phyloP scores from a whole-genome alignment of 2,329 filamentous ascomycete species.

The Cordyceps pruinosa region DNA sequence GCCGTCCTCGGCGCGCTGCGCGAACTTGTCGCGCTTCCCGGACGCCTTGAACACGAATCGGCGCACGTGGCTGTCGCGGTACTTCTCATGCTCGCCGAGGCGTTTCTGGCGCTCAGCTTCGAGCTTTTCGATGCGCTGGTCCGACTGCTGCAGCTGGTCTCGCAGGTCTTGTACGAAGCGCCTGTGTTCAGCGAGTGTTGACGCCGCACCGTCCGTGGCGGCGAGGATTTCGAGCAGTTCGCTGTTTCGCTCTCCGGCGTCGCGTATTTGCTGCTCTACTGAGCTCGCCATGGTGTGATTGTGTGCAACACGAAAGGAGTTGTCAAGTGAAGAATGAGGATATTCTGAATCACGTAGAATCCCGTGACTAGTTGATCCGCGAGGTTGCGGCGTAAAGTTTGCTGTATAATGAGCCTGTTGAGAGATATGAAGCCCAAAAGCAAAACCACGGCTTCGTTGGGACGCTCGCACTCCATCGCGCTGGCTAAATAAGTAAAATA shows the following conservation, averaged over 20 bases:
- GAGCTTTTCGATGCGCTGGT: slow-evolving; percentile 32
- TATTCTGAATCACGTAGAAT: too few relatives aligned
- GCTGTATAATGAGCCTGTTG: neutral
- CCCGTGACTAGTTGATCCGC: too few relatives aligned
- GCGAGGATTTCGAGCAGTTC: slow-evolving; percentile 40
- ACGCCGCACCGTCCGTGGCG: slow-evolving; percentile 42
- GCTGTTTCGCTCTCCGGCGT: slow-evolving; percentile 33
- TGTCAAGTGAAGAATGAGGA: too few relatives aligned
- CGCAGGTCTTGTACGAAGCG: slow-evolving; percentile 40
- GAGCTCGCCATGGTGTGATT: slow-evolving; percentile 22
- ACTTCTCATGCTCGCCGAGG: slow-evolving; percentile 44
- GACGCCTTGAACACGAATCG: slow-evolving; percentile 45
- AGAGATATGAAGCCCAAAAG: neutral
- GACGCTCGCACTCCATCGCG: neutral
- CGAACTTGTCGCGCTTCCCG: slow-evolving; percentile 34
- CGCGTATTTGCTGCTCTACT: slow-evolving; percentile 30
- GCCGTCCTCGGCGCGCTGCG: slow-evolving; percentile 43
- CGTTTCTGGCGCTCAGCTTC: slow-evolving; percentile 38
- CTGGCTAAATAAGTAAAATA: neutral
- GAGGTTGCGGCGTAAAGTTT: neutral
- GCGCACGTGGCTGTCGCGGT: slow-evolving; percentile 45
- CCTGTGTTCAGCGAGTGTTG: slow-evolving; percentile 38
- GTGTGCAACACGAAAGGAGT: too few relatives aligned
- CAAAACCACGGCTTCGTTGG: neutral
- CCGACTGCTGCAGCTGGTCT: slow-evolving; percentile 28